A percentile compares a stretch with the other conserved stretches of the same genome.
Evolutionary conservation across 805 yeast species (phyloP).

Genomic region (Ascoidea asiatica): DNA sequence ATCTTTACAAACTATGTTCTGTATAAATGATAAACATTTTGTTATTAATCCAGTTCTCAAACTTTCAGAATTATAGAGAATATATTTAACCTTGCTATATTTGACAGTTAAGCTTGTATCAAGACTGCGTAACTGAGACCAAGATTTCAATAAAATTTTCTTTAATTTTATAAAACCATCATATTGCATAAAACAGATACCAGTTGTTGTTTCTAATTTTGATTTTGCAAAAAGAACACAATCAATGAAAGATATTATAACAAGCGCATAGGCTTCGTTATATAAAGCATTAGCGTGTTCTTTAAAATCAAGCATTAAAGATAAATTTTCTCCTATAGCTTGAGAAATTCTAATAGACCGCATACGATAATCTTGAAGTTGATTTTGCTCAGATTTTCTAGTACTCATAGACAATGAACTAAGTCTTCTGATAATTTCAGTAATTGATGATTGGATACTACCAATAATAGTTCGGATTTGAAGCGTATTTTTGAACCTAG

Average conservation of each 20-base stretch:
- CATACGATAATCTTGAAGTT: constrained; percentile 21
- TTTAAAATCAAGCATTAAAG: constrained; percentile 15
- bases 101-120: constrained; percentile 16
- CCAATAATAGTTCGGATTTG: constrained; percentile 39
- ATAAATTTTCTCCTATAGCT: constrained; percentile 16
- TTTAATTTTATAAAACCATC: constrained; percentile 29
- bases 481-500: constrained; percentile 49
- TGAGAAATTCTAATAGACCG: constrained; percentile 28
- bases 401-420: constrained; percentile 17
- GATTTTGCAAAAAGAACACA: constrained; percentile 20
- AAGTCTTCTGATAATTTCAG: constrained; percentile 28
- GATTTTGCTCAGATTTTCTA: constrained; percentile 29
- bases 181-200: constrained; percentile 35
- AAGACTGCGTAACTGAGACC: constrained; percentile 13
- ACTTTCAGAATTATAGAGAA: constrained; percentile 23
- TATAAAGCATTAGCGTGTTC: constrained; percentile 12
- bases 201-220: constrained; percentile 22
- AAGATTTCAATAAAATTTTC: constrained; percentile 16
- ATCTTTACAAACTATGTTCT: constrained; percentile 28
- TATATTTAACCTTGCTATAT: constrained; percentile 22
- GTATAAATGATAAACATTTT: constrained; percentile 28
- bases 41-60: constrained; percentile 25
- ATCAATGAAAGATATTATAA: constrained; percentile 22
- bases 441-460: constrained; percentile 31
- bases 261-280: constrained; percentile 18